Conservation (phyloP, 2,329 filamentous ascomycete genomes). For the Domatiomyces catenatus region DNA sequence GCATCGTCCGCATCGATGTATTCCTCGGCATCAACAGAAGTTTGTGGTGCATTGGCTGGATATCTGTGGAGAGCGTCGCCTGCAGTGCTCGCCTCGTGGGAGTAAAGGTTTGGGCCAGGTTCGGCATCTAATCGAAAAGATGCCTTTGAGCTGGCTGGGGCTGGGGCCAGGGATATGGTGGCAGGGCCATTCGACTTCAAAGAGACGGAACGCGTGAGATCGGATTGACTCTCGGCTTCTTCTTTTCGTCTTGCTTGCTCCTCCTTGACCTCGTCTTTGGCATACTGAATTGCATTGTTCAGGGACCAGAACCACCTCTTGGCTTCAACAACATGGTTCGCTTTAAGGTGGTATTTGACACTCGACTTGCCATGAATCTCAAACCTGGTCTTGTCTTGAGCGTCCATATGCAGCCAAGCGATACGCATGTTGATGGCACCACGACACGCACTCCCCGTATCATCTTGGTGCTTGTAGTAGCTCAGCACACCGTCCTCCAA, state of each 20-base stretch:
- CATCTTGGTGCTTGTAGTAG: constrained; percentile 98
- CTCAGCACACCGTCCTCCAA: constrained; percentile 92
- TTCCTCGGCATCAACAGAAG: constrained; percentile 43
- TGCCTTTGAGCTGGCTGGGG: constrained; percentile 29
- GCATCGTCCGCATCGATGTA: constrained; percentile 68
- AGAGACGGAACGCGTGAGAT: constrained; percentile 19
- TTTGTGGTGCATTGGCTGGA: constrained; percentile 34
- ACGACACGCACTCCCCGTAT: constrained; percentile 86
- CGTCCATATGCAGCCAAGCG: constrained; percentile 83
- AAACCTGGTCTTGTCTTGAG: constrained; percentile 93
- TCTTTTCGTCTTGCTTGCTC: constrained; percentile 63
- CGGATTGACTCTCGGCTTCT: constrained; percentile 45
- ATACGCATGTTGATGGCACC: constrained; percentile 99
- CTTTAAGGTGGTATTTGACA: constrained; percentile 94
- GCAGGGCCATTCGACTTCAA: constrained; percentile 24
- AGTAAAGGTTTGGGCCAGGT: constrained; percentile 36
- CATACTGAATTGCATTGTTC: constrained; percentile 97
- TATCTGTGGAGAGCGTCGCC: constrained; percentile 34
- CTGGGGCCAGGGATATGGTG: constrained; percentile 21
- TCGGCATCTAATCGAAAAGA: constrained; percentile 41
- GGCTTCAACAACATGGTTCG: constrained; percentile 93
- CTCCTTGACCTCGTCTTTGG: constrained; percentile 89
- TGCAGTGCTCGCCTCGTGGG: constrained; percentile 41
- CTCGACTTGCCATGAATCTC: constrained; percentile 97
- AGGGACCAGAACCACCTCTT: constrained; percentile 99